Conservation (phyloP, 2,329 filamentous ascomycete species). For the Alternaria longipes region DNA sequence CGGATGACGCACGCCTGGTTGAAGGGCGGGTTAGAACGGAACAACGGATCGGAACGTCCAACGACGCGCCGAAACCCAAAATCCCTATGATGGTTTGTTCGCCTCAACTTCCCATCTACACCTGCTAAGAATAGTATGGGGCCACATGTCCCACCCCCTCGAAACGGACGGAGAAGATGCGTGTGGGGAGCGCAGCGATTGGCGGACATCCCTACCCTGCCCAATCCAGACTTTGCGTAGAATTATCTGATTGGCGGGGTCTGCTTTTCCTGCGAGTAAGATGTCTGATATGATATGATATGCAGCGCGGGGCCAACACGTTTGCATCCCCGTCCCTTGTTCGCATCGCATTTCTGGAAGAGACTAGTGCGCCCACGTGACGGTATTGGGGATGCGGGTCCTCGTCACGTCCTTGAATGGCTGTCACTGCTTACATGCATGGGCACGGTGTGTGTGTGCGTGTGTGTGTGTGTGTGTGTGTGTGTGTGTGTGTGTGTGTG, state of each 20-base stretch:
- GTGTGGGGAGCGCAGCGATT: constrained; percentile 11
- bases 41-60: constrained; percentile 19
- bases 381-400: not conserved
- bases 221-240: not conserved
- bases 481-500: constrained; percentile 14
- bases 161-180: not conserved
- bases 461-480: constrained; percentile 9
- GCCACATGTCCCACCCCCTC: not conserved
- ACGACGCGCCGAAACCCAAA: constrained; percentile 12
- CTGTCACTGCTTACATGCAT: constrained; percentile 15
- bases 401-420: not conserved
- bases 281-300: not conserved
- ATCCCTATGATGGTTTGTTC: constrained; percentile 1
- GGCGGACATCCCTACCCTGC: not conserved
- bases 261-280: constrained; percentile 1
- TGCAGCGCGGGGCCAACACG: not conserved
- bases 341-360: not conserved
- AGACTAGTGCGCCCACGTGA: constrained; percentile 10
- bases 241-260: constrained; percentile 3
- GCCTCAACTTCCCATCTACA: not conserved
- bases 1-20: constrained; percentile 12
- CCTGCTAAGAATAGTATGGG: not conserved
- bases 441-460: constrained; percentile 8
- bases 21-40: constrained; percentile 9
- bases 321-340: constrained; percentile 1